phyloP scores from a whole-genome alignment of 2,329 filamentous ascomycete species.

The Aspergillus terreus region DNA sequence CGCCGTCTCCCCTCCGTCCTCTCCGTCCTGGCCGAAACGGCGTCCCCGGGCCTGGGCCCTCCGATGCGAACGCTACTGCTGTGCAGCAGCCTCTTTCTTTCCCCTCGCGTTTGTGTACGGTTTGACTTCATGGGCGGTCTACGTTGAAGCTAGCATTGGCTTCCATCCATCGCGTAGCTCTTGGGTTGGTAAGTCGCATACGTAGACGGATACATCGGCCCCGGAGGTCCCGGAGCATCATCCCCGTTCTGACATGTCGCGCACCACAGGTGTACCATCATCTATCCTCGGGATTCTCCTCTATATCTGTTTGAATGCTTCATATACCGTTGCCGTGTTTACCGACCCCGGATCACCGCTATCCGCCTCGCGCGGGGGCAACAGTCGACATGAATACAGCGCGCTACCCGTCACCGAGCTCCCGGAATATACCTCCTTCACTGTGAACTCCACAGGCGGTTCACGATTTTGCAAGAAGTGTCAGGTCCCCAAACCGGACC shows the following conservation, averaged over 20 bases:
- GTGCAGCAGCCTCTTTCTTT: conserved; percentile 72
- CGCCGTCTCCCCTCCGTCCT: conserved; percentile 35
- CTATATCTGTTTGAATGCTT: conserved; percentile 78
- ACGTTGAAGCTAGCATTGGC: conserved; percentile 75
- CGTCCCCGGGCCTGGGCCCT: conserved; percentile 41
- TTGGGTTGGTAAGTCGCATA: conserved; percentile 38
- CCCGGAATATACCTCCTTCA: conserved; percentile 68
- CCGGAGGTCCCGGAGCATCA: too few species aligned
- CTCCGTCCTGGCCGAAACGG: conserved; percentile 40
- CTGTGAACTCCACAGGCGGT: conserved; percentile 86
- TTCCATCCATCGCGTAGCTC: conserved; percentile 49
- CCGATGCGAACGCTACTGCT: conserved; percentile 76
- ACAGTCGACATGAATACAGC: conserved; percentile 57
- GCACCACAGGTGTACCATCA: conserved; percentile 34
- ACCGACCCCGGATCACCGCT: conserved; percentile 74
- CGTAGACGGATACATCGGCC: neutral
- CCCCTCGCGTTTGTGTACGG: conserved; percentile 87
- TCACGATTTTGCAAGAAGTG: conserved; percentile 96
- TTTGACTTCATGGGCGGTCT: conserved; percentile 90
- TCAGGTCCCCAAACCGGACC: conserved; percentile 88
- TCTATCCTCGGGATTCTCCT: conserved; percentile 66
- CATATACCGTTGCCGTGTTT: conserved; percentile 90
- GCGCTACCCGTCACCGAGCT: conserved; percentile 72
- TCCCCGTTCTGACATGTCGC: conserved; percentile 2
- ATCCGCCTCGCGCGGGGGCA: conserved; percentile 20